Evolutionary conservation across 768 basidiomycete species (phyloP), one percentile per base, ranked within the genome.

Genomic region (Tulasnella calospora): DNA sequence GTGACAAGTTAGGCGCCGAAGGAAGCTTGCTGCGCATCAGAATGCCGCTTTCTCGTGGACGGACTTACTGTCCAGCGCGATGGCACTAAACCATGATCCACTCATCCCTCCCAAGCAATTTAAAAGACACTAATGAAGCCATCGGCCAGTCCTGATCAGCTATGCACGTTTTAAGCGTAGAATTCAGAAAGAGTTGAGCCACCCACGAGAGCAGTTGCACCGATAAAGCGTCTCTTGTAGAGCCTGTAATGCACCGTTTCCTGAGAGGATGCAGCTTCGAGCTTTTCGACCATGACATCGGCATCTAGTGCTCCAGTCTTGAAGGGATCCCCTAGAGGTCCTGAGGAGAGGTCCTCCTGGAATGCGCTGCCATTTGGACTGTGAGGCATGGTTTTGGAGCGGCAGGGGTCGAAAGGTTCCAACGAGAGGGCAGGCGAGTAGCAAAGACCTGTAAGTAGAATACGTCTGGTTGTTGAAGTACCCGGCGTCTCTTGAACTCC

Each of bases 61-160:
- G 10, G 23, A 79, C 86, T 67, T 71, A 94, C 93, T 86, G 81
- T 90, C 83, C 57, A 89, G 90, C 0, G 94, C 86, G 76, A 96
- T 94, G 3, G 94, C 92, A 3, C 94, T 93, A 81, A 95, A 95
- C 93, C 93, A 95, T 5, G 91, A 88, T 89, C 90, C 90, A 9
- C 88, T 84, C 90, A 92, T 89, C 8, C 89, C 92, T 3, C 87
- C 85, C 19, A 90, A 87, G 55, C 91, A 82, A 75, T 90, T 92
- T 41, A 94, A 84, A 36, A 91, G 40, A 15, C 46, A 74, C 78
- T 55, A 51, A 10, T 2, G 27, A 67, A 35, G 36, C 13, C 51
- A 27, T 78, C 41, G 61, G 6, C 10, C 6, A 17, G 13, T 67
- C 33, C 9, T 27, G 17, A 35, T 67, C 12, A 27, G 61, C 61